Evolutionary conservation across 1,284 basidiomycete species (phyloP), one percentile per base, ranked within the genome.

Genomic region (Microbotryum saponariae): DNA sequence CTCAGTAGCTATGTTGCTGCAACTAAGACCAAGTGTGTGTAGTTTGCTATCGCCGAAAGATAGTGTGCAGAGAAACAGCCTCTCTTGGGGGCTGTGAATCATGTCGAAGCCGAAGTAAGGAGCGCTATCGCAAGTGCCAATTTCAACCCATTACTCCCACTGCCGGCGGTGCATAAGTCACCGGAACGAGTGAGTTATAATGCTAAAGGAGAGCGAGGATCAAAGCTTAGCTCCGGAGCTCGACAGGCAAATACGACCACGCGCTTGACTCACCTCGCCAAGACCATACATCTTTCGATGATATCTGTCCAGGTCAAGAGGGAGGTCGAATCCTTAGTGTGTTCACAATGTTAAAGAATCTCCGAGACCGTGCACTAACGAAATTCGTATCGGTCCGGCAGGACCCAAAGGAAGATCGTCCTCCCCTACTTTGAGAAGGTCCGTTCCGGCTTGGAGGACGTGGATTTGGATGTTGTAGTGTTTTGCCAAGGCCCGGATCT

Each of bases 271-370:
- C 62, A 91, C 91, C 83, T 96, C 91, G 71, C 91, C 91, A 5
- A 96, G 81, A 3, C 91, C 92, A 76, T 93, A 96, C 84, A 92
- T 87, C 70, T 85, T 81, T 62, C 89, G 81, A 75, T 96, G 92
- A 75, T 92, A 96, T 71, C 90, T 93, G 70, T 7, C 2, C 31
- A 1, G 44, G 7, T n/a, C 20, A 12, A 25, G 31, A 23, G n/a
- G 3, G 10, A 27, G 27, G 27, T 27, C 6, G 27, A 27, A 27
- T 31, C 9, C 31, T 31, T 31, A 31, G 31, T 31, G 31, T 31
- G 2, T 10, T 6, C 31, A 31, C 31, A 7, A 31, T 10, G 8
- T 31, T 31, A 31, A 2, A 31, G 31, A 9, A 31, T 31, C 7
- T 31, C 8, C 31, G 31, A 31, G 31, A 31, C 31, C 21, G 18